Evolutionary conservation across 2,329 filamentous ascomycete genomes (phyloP), one percentile per base, ranked within the genome.

Genomic region (Cytospora chrysosperma): DNA sequence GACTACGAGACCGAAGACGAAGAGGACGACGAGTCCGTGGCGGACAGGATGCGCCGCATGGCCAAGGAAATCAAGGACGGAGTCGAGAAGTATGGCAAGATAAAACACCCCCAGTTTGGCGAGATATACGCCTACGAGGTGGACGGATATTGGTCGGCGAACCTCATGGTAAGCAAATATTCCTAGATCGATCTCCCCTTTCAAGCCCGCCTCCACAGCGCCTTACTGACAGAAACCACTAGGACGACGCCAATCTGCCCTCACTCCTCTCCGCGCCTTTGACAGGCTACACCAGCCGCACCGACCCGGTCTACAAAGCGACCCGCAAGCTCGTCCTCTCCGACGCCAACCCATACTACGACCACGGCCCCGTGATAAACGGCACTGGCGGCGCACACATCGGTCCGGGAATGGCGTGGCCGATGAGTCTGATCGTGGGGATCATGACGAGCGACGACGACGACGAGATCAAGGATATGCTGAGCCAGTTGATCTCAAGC

Each of bases 401-500:
- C 37, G 69, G 70, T 34, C 75, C 88, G 13, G 77, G 82, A 69
- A 83, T 88, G 68, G 88, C 87, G n/a, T 91, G 88, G 88, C 88
- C 88, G 4, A 90, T 91, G 86, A 86, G 83, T 61, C 77, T 89
- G 62, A 78, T 91, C 6, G 82, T 90, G 30, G 86, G 88, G 70
- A 86, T 86, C 21, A 86, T 89, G 81, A 91, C 88, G 8, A 84
- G 80, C 57, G 80, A 87, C 56, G 80, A 86, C 61, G 86, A 89
- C 65, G 78, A 78, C 3, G 87, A 90, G 75, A 90, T 91, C 61
- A 74, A 74, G 62, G 73, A 77, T 30, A 80, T 81, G 59, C 74
- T 91, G 56, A 77, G 58, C 47, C 64, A 82, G 37, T 75, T 81
- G 21, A 85, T 91, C 55, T 84, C 86, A 71, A 81, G 84, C 68